phyloP scores from a whole-genome alignment of 768 basidiomycete genomes.

The Kwoniella newhampshirensis region DNA sequence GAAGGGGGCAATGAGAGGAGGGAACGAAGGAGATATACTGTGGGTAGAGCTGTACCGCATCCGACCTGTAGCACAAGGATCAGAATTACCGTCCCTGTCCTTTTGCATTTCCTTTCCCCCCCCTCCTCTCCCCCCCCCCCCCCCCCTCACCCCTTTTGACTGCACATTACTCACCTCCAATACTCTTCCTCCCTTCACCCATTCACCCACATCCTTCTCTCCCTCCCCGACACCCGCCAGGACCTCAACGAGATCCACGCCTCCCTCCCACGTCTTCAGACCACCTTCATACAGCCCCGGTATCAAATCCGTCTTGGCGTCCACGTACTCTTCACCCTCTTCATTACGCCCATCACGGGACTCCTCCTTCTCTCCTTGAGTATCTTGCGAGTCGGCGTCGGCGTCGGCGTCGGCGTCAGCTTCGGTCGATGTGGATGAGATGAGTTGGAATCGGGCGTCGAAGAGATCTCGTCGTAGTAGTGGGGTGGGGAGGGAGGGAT shows the following conservation, averaged over 20 bases:
- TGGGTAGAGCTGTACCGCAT: slow-evolving; percentile 88
- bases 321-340: slow-evolving; percentile 63
- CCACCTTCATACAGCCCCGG: slow-evolving; percentile 94
- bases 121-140: too few species aligned
- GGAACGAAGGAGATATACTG: slow-evolving; percentile 67
- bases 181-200: slow-evolving; percentile 60
- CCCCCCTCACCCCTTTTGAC: too few species aligned
- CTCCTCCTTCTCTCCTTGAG: slow-evolving; percentile 27
- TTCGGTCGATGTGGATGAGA: slow-evolving; percentile 2
- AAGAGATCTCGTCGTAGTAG: slow-evolving; percentile 83
- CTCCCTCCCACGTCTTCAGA: slow-evolving; percentile 96
- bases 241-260: slow-evolving; percentile 74
- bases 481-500: slow-evolving; percentile 56
- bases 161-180: slow-evolving; percentile 65
- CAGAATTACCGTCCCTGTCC: not conserved
- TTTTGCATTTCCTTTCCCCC: too few species aligned
- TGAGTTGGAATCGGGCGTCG: slow-evolving; percentile 89
- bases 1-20: slow-evolving; percentile 53
- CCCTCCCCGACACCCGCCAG: slow-evolving; percentile 18
- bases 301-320: slow-evolving; percentile 66
- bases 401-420: not conserved
- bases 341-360: slow-evolving; percentile 54
- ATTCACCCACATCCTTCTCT: slow-evolving; percentile 40
- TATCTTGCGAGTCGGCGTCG: slow-evolving; percentile 4
- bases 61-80: slow-evolving; percentile 64